Evolutionary conservation across 116 monocot species (phyloP), one percentile per base, ranked within the genome.

Genomic region (Dioscorea cayenensis): DNA sequence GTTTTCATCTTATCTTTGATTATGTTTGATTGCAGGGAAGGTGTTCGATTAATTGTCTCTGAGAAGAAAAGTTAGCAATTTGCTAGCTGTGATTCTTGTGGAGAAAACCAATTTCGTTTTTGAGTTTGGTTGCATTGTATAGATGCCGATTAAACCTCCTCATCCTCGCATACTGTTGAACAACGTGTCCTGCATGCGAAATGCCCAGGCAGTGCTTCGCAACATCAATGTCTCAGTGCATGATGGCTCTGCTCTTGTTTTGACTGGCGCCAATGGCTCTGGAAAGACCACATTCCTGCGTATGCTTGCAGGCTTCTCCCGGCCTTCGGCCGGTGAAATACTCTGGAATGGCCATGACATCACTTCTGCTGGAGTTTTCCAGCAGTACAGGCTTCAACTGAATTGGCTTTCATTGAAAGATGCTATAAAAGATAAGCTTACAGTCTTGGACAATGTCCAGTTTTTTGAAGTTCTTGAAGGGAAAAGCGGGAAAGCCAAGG

Each of bases 401-500:
- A 99, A 99, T 66, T 99, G 94, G 99, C 80, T 99, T 20, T 83
- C 99, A 2, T 73, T 99, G 8, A 93, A 88, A 37, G 94, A 99
- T 66, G 91, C 91, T 10, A 82, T 99, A 49, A 83, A 89, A 63
- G 86, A 86, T 3, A 99, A 91, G 77, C 64, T 82, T 3, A 94
- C 94, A 10, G 94, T 99, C 12, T 50, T 99, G 50, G 86, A 93
- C 71, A 99, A 99, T 66, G 84, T 99, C 8, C 83, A 89, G 71
- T 94, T 90, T 91, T 99, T 93, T 72, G 99, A 99, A 75, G 71
- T 99, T 66, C 81, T 99, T 5, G 99, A 93, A 82, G 97, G 99
- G 7, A 99, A 99, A 70, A 36, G 55, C 21, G 90, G 91, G 10
- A 90, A 79, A 61, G 79, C 88, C 1, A 70, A 72, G 66, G 66